Percentiles rank a stretch among this genome's conserved stretches.
These are phyloP conservation scores for Microdochium trichocladiopsis DNA, from an alignment of 2,329 filamentous ascomycete species.

Conservation along the genomic window DNA sequence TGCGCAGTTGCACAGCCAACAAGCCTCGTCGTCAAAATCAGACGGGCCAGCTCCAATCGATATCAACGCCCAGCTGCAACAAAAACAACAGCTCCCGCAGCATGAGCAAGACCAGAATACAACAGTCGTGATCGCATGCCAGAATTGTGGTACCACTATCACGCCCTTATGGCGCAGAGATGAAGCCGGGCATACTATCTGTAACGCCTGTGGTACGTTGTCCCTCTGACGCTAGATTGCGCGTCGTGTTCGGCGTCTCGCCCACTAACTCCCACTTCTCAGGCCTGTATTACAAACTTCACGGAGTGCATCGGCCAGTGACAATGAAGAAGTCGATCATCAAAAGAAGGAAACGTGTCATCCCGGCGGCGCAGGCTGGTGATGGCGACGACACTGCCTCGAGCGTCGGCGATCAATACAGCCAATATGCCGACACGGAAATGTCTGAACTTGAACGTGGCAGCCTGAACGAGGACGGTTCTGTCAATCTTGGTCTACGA, in stretches of 20 bases:
- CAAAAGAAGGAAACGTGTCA: constrained; percentile 89
- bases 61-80: constrained; percentile 36
- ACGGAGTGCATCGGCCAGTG: constrained; percentile 85
- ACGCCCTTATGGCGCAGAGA: constrained; percentile 94
- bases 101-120: constrained; percentile 36
- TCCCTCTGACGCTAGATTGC: background rate
- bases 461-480: constrained; percentile 55
- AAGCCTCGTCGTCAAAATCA: constrained; percentile 19
- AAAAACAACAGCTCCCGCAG: constrained; percentile 29
- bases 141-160: constrained; percentile 95
- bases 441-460: constrained; percentile 39
- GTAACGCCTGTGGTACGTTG: constrained; percentile 88
- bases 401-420: constrained; percentile 40
- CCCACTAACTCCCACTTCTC: constrained; percentile 12
- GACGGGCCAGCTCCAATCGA: constrained; percentile 37
- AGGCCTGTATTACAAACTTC: constrained; percentile 95
- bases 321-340: constrained; percentile 99
- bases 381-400: constrained; percentile 30
- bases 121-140: constrained; percentile 78
- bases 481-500: constrained; percentile 53
- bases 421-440: constrained; percentile 25
- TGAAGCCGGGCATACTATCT: constrained; percentile 92
- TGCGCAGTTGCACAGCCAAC: constrained; percentile 54
- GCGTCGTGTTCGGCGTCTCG: background rate
- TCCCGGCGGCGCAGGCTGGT: constrained; percentile 60